Evolutionary conservation across 176 grass and related monocot species (phyloP), one percentile per base, ranked within the genome.

Genomic region (Phoenix dactylifera): DNA sequence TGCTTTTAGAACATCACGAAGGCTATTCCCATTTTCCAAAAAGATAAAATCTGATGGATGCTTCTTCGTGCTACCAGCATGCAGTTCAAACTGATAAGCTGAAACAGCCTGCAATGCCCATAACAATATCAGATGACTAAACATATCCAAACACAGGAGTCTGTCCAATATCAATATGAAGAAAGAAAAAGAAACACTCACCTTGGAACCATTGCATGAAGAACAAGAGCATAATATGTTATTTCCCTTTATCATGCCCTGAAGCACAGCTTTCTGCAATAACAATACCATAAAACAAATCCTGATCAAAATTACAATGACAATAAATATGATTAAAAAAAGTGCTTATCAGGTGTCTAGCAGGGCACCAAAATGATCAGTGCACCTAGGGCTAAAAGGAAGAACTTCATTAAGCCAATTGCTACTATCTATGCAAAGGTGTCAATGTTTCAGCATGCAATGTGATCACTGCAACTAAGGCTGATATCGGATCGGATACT

Each of bases 41-140:
- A 75, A 68, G 72, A 89, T 89, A 58, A 81, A 85, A 68, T 89
- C 77, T 0, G 86, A 84, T 7, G 86, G 86, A 16, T 80, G 86
- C 67, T 89, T 89, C 58, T 89, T 89, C 20, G 71, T 62, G 39
- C 86, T 89, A 52, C 86, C 86, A 62, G 86, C 86, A 89, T 89
- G 86, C 58, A 81, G 80, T 74, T 89, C 81, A 22, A 89, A 89
- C 16, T 81, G 66, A 67, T 79, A 81, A 17, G 86, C 74, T 16
- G 86, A 85, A 69, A 89, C 78, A 22, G 66, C 74, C 86, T 89
- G 75, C 66, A 58, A 76, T 9, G 22, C 26, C 70, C 59, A 39
- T 28, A 15, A 63, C 29, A 55, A 6, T 18, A 20, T 18, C 19
- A 44, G 63, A 52, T 52, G 6, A 65, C 35, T 44, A 44, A 44